phyloP scores from a whole-genome alignment of 768 basidiomycete genomes.

The Leucocoprinus birnbaumii region DNA sequence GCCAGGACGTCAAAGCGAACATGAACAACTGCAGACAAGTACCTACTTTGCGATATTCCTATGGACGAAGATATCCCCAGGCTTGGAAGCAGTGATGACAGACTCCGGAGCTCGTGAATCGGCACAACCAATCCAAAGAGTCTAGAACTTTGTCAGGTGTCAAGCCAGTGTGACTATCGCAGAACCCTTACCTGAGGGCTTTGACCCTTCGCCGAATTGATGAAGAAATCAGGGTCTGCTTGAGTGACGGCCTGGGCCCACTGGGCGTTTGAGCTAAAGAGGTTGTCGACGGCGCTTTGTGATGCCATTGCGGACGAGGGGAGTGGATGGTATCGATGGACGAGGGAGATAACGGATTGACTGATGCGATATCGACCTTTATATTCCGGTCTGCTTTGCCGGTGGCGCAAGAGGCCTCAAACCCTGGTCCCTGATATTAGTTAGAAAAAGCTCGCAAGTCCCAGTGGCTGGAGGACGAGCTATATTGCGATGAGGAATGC shows the following conservation, averaged over 20 bases:
- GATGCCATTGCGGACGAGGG: not conserved
- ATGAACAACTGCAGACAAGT: not conserved
- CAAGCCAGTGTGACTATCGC: constrained; percentile 1
- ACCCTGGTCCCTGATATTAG: not conserved
- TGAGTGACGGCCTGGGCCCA: constrained; percentile 65
- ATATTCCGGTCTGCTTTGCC: not conserved
- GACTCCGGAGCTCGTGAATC: constrained; percentile 86
- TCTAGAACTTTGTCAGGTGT: constrained; percentile 32
- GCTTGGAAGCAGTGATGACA: constrained; percentile 62
- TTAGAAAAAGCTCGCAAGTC: not conserved
- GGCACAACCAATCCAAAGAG: constrained; percentile 79
- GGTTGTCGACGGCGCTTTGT: constrained; percentile 19
- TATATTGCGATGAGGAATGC: too few species aligned
- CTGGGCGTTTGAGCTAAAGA: constrained; percentile 51
- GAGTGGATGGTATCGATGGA: too few species aligned
- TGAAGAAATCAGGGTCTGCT: constrained; percentile 64
- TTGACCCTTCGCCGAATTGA: constrained; percentile 59
- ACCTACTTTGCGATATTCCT: constrained; percentile 86
- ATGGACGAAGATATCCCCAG: constrained; percentile 83
- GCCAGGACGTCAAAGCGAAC: constrained; percentile 7
- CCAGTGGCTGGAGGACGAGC: too few species aligned
- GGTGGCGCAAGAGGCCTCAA: not conserved
- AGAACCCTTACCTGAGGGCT: constrained; percentile 52
- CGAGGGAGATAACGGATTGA: not conserved
- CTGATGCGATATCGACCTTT: not conserved